Conservation (phyloP, 1,139 yeast genomes). For the Kurtzmaniella natalensis region DNA sequence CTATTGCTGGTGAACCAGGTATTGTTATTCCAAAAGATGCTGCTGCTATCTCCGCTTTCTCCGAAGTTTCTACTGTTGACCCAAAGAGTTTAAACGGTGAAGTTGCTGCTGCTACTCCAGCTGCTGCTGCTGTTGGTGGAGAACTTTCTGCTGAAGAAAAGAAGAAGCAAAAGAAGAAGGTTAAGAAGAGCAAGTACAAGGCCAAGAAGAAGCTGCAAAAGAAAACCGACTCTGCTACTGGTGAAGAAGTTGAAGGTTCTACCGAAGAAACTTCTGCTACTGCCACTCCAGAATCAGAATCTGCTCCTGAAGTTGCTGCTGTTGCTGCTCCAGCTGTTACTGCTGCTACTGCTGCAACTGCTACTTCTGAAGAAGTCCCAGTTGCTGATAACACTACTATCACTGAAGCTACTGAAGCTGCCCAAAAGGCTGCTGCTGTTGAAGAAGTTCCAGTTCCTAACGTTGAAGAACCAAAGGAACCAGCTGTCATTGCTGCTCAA, state of each 20-base stretch:
- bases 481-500: slow-evolving; percentile 9
- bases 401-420: slow-evolving; percentile 7
- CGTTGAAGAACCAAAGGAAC: slow-evolving; percentile 7
- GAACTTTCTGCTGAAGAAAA: slow-evolving; percentile 36
- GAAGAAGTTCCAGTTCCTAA: slow-evolving; percentile 19
- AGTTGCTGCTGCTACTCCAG: slow-evolving; percentile 5
- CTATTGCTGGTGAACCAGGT: slow-evolving; percentile 59
- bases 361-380: slow-evolving; percentile 31
- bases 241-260: slow-evolving; percentile 16
- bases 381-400: slow-evolving; percentile 12
- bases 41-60: slow-evolving; percentile 38
- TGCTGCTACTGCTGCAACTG: slow-evolving; percentile 49
- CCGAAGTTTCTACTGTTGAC: slow-evolving; percentile 31
- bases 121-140: slow-evolving; percentile 9
- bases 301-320: slow-evolving; percentile 5
- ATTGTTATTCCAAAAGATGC: slow-evolving; percentile 36
- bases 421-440: slow-evolving; percentile 15
- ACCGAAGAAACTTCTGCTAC: slow-evolving; percentile 3
- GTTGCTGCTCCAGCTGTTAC: slow-evolving; percentile 30
- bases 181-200: slow-evolving; percentile 44
- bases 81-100: slow-evolving; percentile 42
- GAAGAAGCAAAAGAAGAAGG: slow-evolving; percentile 46
- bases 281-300: slow-evolving; percentile 2
- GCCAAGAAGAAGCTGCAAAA: slow-evolving; percentile 42
- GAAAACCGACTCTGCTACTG: slow-evolving; percentile 19